Base-by-base conservation (phyloP, 192 early-diverging fungal genomes). In the Gryganskiella cystojenkinii region DNA sequence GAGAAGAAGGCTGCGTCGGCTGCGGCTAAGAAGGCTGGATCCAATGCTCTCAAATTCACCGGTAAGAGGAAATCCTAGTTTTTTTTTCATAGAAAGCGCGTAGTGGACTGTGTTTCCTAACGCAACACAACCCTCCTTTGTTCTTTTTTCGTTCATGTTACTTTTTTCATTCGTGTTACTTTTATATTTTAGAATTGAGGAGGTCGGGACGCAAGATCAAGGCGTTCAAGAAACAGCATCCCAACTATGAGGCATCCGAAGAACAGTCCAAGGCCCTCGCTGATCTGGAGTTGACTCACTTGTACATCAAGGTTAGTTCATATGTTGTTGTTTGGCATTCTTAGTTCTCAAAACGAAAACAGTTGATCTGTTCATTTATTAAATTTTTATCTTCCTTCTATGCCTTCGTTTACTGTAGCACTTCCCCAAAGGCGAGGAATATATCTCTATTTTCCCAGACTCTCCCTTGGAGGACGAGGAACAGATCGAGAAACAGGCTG, bases 291-390 rank as follows among this genome's bases (percentile, higher is more conserved):
- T 49, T 78, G 3, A 61, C 68, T 45, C 66, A 69, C 34, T 24
- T 69, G 25, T 78, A 78, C 34, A 78, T 64, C 56, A 78, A 78
- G 56, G 74, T 78, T n/a, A n/a, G n/a, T n/a, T n/a, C n/a, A n/a
- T n/a, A n/a, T n/a, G n/a, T n/a, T n/a, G n/a, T n/a, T n/a, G n/a
- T n/a, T n/a, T n/a, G n/a, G n/a, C n/a, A n/a, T n/a, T n/a, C n/a
- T n/a, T n/a, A n/a, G n/a, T n/a, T n/a, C n/a, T n/a, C n/a, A n/a
- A n/a, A n/a, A n/a, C n/a, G n/a, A n/a, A n/a, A n/a, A n/a, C n/a
- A n/a, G n/a, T n/a, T n/a, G n/a, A n/a, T n/a, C n/a, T n/a, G n/a
- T n/a, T n/a, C n/a, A n/a, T n/a, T n/a, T n/a, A n/a, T n/a, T n/a
- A n/a, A n/a, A n/a, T n/a, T n/a, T n/a, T n/a, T n/a, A n/a, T 40